phyloP scores from a whole-genome alignment of 306 rosid genomes.

The cucumber (Cucumis sativus) region DNA sequence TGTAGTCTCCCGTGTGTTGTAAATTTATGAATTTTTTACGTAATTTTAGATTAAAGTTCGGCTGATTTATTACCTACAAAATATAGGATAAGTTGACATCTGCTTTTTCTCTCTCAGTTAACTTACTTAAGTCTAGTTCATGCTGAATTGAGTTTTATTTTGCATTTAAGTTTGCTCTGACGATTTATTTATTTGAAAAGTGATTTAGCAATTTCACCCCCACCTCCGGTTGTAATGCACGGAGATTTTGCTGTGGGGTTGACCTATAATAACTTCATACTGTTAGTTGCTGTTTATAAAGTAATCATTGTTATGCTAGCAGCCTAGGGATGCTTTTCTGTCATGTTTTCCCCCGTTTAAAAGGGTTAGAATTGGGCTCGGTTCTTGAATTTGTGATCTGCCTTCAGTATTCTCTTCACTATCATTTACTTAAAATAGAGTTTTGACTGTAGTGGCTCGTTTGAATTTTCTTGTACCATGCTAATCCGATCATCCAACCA shows the following conservation, averaged over 20 bases:
- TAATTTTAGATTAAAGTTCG: not conserved
- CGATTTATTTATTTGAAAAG: not conserved
- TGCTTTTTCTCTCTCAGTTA: not conserved
- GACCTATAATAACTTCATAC: not conserved
- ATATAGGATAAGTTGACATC: not conserved
- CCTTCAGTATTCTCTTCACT: not conserved
- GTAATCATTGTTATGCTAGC: not conserved
- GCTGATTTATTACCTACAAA: not conserved
- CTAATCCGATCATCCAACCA: constrained; percentile 8
- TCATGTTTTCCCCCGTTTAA: not conserved
- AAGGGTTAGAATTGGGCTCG: not conserved
- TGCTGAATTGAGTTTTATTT: not conserved
- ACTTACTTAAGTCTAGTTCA: not conserved
- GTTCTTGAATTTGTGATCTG: not conserved
- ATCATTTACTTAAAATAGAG: not conserved
- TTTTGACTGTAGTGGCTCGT: not conserved
- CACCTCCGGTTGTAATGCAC: not conserved
- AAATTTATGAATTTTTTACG: not conserved
- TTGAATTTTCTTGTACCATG: not conserved
- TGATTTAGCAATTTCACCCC: not conserved
- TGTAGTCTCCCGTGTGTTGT: not conserved
- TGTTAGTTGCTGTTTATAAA: not conserved
- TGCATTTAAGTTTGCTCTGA: not conserved
- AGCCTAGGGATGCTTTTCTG: not conserved
- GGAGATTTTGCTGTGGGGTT: not conserved